Base-by-base conservation (phyloP, 257 asterid species). In the Solanum arcanum region DNA sequence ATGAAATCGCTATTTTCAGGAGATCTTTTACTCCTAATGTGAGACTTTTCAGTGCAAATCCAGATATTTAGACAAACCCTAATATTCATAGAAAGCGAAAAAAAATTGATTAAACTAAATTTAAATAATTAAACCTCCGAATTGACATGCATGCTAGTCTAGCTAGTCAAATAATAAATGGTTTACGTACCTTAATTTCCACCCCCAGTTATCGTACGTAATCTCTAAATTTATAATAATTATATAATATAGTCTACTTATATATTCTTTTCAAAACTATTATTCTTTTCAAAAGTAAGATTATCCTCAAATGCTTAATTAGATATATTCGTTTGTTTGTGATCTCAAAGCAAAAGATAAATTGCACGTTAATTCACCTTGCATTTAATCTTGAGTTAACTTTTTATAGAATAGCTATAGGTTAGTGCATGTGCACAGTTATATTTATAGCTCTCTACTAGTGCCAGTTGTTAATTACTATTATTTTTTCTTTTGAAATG, bases 21-120 rank as follows among this genome's bases (percentile, higher is more conserved):
- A 29, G 14, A 6, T 3, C 0, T 3, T 15, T 31, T 15, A 29
- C 3, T 4, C 1, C 6, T 0, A 31, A 31, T 0, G 1, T 29
- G 6, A 2, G 1, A 13, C 4, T 29, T 69, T 69, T 6, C 5
- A 5, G 1, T 25, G 0, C 10, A 2, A 29, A 1, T 31, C 2
- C 1, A 14, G 10, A 37, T 37, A 37, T 5, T 31, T 69, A 69
- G 2, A 15, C 6, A 11, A 2, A 29, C 10, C 20, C 2, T 9
- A 69, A 69, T 29, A 5, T 1, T 15, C 59, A 5, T 5, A 14
- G 59, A 27, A 27, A 68, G 0, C 6, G 1, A 9, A 0, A 15
- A 1, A 25, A 25, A 12, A 66, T 70, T 70, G 9, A 15, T 35
- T 35, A 35, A 33, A 35, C 46, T 16, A 72, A 72, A 72, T 29